Conservation (phyloP, 192 early-diverging fungal species). For the Oehlia diaphana region DNA sequence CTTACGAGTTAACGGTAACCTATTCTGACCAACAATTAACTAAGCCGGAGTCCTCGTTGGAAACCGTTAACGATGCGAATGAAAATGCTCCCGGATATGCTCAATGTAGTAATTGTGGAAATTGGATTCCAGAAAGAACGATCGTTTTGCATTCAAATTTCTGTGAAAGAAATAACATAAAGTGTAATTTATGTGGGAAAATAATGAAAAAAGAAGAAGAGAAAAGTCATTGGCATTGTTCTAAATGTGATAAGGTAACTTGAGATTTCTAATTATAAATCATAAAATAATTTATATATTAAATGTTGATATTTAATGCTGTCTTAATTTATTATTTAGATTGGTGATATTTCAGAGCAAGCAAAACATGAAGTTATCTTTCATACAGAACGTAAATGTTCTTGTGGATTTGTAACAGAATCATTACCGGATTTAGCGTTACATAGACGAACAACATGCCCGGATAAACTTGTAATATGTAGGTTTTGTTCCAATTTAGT, state of each 20-base stretch:
- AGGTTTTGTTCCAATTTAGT: slow-evolving; percentile 78
- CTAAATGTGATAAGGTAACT: slow-evolving; percentile 53
- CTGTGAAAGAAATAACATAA: slow-evolving; percentile 78
- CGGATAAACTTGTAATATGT: slow-evolving; percentile 76
- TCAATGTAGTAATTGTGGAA: slow-evolving; percentile 73
- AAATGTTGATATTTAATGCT: background rate
- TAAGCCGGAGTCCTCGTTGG: background rate
- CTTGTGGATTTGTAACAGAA: slow-evolving; percentile 48
- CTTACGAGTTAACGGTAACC: slow-evolving; percentile 18
- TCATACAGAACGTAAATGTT: slow-evolving; percentile 63
- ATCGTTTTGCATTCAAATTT: slow-evolving; percentile 72
- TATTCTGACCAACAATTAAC: background rate
- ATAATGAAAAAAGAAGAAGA: slow-evolving; percentile 71
- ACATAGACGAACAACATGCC: slow-evolving; percentile 70
- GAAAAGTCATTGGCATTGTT: slow-evolving; percentile 84
- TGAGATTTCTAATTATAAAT: background rate
- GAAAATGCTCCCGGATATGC: slow-evolving; percentile 32
- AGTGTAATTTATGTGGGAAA: slow-evolving; percentile 62
- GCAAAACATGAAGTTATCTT: slow-evolving; percentile 67
- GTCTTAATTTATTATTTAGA: slow-evolving; percentile 21
- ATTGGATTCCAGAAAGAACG: slow-evolving; percentile 61
- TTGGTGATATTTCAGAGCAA: slow-evolving; percentile 48
- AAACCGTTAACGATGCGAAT: slow-evolving; percentile 26
- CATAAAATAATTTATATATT: background rate
- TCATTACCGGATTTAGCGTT: slow-evolving; percentile 55